phyloP scores from a whole-genome alignment of 148 eudicot genomes.

The Fagopyrum homotropicum region DNA sequence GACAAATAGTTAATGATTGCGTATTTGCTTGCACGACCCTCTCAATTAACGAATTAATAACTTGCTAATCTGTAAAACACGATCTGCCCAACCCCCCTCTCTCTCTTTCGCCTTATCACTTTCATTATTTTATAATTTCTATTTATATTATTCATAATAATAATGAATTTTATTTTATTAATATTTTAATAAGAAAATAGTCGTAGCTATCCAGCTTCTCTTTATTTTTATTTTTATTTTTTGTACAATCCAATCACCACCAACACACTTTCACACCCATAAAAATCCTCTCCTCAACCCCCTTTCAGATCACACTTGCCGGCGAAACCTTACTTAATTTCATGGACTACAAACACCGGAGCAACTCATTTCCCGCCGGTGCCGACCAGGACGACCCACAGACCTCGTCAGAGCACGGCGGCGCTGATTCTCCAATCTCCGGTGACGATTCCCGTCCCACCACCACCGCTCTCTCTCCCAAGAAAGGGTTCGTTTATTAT shows the following conservation, averaged over 20 bases:
- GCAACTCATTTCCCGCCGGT: conserved; percentile 14
- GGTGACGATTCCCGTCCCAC: conserved; percentile 33
- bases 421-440: conserved; percentile 51
- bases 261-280: neutral
- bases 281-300: neutral
- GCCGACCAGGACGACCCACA: conserved; percentile 43
- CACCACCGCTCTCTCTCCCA: conserved; percentile 45
- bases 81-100: neutral
- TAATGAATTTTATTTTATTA: no score
- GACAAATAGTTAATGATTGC: neutral
- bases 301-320: neutral
- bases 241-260: conserved; percentile 2
- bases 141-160: no score
- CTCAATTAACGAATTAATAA: neutral
- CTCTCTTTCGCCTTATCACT: neutral
- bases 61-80: conserved; percentile 11
- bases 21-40: conserved; percentile 14
- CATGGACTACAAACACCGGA: conserved; percentile 16
- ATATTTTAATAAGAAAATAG: neutral
- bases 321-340: neutral
- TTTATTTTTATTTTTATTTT: neutral
- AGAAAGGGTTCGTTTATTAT: conserved; percentile 39
- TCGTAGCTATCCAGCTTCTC: neutral
- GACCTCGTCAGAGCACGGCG: conserved; percentile 60
- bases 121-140: neutral